These are phyloP conservation scores for Tephrocybe sp. DNA, from an alignment of 768 basidiomycete genomes.

Conservation along the genomic window DNA sequence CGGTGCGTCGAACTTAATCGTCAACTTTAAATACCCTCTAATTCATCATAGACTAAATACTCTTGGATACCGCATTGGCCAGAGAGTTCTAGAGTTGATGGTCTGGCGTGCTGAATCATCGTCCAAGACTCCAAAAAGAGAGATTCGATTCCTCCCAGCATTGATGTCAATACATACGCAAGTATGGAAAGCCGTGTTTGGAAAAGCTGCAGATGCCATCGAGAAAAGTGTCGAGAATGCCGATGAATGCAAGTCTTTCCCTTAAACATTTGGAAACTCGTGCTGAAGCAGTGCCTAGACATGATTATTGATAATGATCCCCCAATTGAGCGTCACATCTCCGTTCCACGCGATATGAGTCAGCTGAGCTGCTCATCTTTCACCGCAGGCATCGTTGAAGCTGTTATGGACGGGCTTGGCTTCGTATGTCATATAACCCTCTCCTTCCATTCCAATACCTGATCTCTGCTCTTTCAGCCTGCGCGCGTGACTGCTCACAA, in stretches of 20 bases:
- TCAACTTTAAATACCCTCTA: not conserved
- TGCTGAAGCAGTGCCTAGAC: slow-evolving; percentile 44
- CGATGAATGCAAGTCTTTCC: slow-evolving; percentile 75
- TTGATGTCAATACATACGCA: slow-evolving; percentile 95
- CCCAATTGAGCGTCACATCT: slow-evolving; percentile 85
- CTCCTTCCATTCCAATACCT: not conserved
- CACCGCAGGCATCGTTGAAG: slow-evolving; percentile 96
- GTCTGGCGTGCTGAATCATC: slow-evolving; percentile 73
- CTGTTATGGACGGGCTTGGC: slow-evolving; percentile 89
- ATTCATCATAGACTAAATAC: slow-evolving; percentile 68
- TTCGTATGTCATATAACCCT: slow-evolving; percentile 63
- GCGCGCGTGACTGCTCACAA: slow-evolving; percentile 95
- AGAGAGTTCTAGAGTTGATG: slow-evolving; percentile 83
- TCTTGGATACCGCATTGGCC: slow-evolving; percentile 90
- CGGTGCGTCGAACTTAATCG: slow-evolving; percentile 50
- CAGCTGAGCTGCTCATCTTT: slow-evolving; percentile 96
- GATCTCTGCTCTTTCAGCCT: slow-evolving; percentile 43
- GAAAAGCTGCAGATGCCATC: slow-evolving; percentile 89
- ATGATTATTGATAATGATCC: slow-evolving; percentile 99
- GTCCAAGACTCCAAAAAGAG: slow-evolving; percentile 89
- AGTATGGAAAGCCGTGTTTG: slow-evolving; percentile 93
- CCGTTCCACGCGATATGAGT: slow-evolving; percentile 92
- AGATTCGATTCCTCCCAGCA: slow-evolving; percentile 85
- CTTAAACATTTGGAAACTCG: not conserved
- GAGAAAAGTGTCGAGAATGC: slow-evolving; percentile 96